phyloP scores from a whole-genome alignment of 2,329 filamentous ascomycete genomes.

The Calonectria leucothoes region DNA sequence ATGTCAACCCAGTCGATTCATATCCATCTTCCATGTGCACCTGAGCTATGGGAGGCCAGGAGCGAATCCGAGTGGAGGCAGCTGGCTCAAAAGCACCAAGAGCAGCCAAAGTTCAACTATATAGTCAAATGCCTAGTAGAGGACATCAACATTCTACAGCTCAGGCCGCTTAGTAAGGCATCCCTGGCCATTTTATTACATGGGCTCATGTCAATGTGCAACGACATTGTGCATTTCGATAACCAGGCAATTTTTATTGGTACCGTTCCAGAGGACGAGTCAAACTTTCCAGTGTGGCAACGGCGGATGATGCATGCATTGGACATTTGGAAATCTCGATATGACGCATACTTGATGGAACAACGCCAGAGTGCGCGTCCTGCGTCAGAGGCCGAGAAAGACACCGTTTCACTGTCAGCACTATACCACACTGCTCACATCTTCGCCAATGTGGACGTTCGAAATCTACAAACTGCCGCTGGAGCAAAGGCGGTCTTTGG shows the following conservation, averaged over 20 bases:
- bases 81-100: not conserved
- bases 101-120: not conserved
- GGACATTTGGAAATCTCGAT: not conserved
- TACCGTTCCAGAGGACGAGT: not conserved
- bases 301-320: not conserved
- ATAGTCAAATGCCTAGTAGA: not conserved
- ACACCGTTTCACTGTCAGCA: not conserved
- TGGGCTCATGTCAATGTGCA: not conserved
- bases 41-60: not conserved
- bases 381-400: not conserved
- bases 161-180: not conserved
- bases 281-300: not conserved
- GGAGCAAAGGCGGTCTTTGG: not conserved
- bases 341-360: not conserved
- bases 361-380: not conserved
- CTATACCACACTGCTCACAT: not conserved
- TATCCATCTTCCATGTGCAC: not conserved
- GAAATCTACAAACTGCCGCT: not conserved
- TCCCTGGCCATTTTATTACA: not conserved
- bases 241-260: not conserved
- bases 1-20: not conserved
- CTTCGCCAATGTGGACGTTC: not conserved
- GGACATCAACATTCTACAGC: not conserved
- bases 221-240: not conserved
- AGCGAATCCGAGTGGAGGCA: not conserved